Percentiles rank a stretch among this genome's conserved stretches.
Conservation (phyloP, 2,329 filamentous ascomycete genomes). For the Paracoccidioides brasiliensis region DNA sequence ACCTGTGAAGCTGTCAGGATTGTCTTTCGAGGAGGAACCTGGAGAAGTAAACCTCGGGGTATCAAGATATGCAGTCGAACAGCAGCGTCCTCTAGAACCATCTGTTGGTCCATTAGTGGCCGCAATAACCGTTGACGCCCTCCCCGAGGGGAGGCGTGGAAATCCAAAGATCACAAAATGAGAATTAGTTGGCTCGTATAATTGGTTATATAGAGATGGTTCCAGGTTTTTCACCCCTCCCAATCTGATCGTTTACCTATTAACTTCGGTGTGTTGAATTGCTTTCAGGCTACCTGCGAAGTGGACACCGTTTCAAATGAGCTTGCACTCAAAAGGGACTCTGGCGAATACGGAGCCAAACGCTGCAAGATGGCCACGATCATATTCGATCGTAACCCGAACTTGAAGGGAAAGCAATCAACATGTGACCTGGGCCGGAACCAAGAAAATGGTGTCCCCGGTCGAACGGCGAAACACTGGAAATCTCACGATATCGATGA, state of each 20-base stretch:
- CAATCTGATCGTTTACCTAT: background rate
- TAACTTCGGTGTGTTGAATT: background rate
- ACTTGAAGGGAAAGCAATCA: constrained; percentile 27
- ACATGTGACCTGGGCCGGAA: constrained; percentile 51
- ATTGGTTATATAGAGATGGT: constrained; percentile 34
- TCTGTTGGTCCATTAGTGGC: background rate
- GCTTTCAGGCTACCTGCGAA: constrained; percentile 36
- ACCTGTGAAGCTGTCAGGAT: background rate
- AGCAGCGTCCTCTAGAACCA: background rate
- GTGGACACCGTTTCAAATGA: constrained; percentile 35
- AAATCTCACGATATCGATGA: constrained; percentile 1
- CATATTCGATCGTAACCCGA: constrained; percentile 28
- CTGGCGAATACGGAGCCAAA: constrained; percentile 32
- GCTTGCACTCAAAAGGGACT: constrained; percentile 31
- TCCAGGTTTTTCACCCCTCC: constrained; percentile 26
- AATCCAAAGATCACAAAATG: constrained; percentile 25
- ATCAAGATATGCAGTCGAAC: background rate
- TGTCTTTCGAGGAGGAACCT: background rate
- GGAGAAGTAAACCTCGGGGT: background rate
- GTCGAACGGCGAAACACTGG: constrained; percentile 37
- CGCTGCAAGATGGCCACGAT: constrained; percentile 26
- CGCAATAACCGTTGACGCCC: background rate
- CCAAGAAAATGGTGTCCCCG: constrained; percentile 47
- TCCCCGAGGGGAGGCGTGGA: background rate
- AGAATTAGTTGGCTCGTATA: constrained; percentile 40